Evolutionary conservation across 1,139 yeast genomes (phyloP).

Genomic region (Pichia sp.): DNA sequence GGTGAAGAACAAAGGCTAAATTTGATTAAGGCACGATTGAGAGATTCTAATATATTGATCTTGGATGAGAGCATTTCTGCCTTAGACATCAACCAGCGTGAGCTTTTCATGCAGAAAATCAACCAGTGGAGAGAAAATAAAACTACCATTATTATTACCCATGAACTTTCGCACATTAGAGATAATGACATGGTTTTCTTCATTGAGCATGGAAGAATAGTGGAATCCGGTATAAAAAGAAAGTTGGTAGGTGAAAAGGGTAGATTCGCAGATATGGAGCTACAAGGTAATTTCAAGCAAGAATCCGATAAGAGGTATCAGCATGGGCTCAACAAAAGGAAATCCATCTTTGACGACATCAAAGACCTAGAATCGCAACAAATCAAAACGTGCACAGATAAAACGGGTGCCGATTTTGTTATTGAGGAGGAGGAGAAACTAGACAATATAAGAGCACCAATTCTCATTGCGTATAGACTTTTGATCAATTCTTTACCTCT

Average conservation of each 20-base stretch:
- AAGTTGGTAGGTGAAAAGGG: constrained; percentile 25
- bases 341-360: constrained; percentile 5
- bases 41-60: constrained; percentile 67
- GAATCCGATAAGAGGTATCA: not conserved
- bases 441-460: constrained; percentile 8
- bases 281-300: not conserved
- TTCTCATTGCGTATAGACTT: constrained; percentile 6
- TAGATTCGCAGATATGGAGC: constrained; percentile 10
- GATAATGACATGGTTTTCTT: constrained; percentile 56
- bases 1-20: constrained; percentile 85
- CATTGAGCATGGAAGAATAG: constrained; percentile 51
- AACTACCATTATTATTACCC: constrained; percentile 79
- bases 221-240: constrained; percentile 35
- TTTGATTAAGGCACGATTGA: constrained; percentile 70
- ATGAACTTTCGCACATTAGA: constrained; percentile 55
- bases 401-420: not conserved
- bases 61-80: constrained; percentile 87
- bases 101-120: constrained; percentile 39
- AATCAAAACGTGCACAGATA: not conserved
- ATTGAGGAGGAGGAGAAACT: constrained; percentile 1
- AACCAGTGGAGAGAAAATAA: constrained; percentile 55
- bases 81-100: constrained; percentile 48
- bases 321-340: constrained; percentile 1
- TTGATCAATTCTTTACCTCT: constrained; percentile 3
- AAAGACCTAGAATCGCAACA: constrained; percentile 1